Percentiles rank a stretch among this genome's conserved stretches.
phyloP scores from a whole-genome alignment of 106 monocot species.

The Chionographis japonica region DNA sequence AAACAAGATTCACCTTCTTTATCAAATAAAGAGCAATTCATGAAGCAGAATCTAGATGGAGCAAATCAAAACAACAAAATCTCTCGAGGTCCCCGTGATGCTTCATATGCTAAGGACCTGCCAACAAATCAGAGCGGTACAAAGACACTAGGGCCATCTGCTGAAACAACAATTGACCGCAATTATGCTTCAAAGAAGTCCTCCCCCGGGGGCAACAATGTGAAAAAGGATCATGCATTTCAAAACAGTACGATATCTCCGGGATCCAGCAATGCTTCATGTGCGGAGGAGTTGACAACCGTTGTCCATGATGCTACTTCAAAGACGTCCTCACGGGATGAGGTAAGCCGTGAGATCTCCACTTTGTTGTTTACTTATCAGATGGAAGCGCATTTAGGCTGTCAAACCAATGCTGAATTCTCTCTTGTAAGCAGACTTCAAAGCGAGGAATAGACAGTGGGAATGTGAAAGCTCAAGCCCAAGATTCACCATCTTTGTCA shows the following conservation, averaged over 20 bases:
- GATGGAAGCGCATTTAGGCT: not conserved
- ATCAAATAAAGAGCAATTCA: conserved; percentile 11
- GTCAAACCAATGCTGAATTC: not conserved
- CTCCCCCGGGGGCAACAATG: too few relatives aligned
- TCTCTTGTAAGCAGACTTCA: conserved; percentile 10
- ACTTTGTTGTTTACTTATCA: not conserved
- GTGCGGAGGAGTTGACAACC: not conserved
- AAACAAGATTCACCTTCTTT: conserved; percentile 12
- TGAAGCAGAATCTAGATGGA: conserved; percentile 6
- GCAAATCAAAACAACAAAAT: conserved; percentile 6
- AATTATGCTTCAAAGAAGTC: not conserved
- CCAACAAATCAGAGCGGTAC: not conserved
- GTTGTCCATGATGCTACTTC: not conserved
- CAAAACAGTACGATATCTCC: conserved; percentile 1
- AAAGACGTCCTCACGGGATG: conserved; percentile 1
- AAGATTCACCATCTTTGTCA: conserved; percentile 10
- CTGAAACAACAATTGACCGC: conserved; percentile 7
- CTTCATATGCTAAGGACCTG: conserved; percentile 7
- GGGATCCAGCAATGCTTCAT: conserved; percentile 1
- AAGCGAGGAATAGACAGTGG: conserved; percentile 3
- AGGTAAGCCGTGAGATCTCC: conserved; percentile 7
- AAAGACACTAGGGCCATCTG: too few relatives aligned
- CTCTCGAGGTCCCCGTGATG: conserved; percentile 4
- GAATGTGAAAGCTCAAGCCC: conserved; percentile 9
- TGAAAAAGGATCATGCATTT: not conserved